These are phyloP conservation scores for Paracoccidioides lutzii DNA, from an alignment of 2,329 filamentous ascomycete genomes.

Conservation along the genomic window DNA sequence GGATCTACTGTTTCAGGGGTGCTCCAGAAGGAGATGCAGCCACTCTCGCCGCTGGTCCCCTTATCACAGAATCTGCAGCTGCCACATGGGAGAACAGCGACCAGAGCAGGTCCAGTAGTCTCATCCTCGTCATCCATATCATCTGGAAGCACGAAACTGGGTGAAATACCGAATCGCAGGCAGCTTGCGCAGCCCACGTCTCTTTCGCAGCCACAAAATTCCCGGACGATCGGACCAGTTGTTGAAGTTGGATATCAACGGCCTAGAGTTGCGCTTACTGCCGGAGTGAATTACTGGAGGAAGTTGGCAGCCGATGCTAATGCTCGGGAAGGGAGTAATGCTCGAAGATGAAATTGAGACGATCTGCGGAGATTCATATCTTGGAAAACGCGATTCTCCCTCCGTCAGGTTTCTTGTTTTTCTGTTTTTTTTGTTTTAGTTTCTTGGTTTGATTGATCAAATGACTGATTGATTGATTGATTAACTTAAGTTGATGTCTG, in stretches of 20 bases:
- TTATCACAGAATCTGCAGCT: background rate
- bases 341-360: background rate
- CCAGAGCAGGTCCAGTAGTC: background rate
- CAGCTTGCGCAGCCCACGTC: background rate
- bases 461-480: too few species aligned
- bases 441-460: too few species aligned
- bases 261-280: background rate
- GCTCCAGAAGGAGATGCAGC: background rate
- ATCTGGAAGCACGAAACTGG: constrained; percentile 1
- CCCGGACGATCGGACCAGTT: background rate
- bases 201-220: background rate
- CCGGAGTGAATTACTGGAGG: constrained; percentile 1
- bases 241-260: constrained; percentile 1
- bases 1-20: background rate
- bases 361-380: too few species aligned
- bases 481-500: too few species aligned
- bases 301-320: background rate
- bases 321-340: background rate
- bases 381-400: too few species aligned
- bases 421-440: too few species aligned
- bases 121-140: background rate
- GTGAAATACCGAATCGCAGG: background rate
- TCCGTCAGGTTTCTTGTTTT: too few species aligned
- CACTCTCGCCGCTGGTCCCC: constrained; percentile 1
- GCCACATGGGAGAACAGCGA: background rate